phyloP scores from a whole-genome alignment of 441 rosid species.

The Erodium trifolium region DNA sequence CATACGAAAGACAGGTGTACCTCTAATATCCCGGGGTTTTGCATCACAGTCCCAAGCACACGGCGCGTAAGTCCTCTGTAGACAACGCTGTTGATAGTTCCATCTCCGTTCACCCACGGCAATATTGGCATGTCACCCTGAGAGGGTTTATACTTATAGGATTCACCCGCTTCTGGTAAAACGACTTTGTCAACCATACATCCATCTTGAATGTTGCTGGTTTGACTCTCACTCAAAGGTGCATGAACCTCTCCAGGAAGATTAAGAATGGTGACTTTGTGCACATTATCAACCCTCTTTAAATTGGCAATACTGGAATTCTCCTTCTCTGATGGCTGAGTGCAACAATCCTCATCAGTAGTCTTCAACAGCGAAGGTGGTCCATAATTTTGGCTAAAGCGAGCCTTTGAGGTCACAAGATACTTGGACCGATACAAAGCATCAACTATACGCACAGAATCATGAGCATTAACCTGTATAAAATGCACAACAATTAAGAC shows the following conservation, averaged over 20 bases:
- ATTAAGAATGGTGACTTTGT: constrained; percentile 84
- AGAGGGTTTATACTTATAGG: constrained; percentile 21
- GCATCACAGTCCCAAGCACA: constrained; percentile 77
- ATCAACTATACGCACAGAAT: constrained; percentile 62
- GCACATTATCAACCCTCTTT: constrained; percentile 32
- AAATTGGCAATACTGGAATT: not conserved
- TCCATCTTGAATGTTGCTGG: not conserved
- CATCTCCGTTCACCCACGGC: constrained; percentile 95
- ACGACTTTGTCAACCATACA: constrained; percentile 20
- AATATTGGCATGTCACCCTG: constrained; percentile 50
- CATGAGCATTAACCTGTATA: constrained; percentile 57
- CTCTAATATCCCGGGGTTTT: constrained; percentile 84
- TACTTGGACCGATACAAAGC: constrained; percentile 75
- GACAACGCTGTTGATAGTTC: constrained; percentile 53
- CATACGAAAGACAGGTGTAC: constrained; percentile 30
- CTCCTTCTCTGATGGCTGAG: constrained; percentile 25
- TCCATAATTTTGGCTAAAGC: constrained; percentile 29
- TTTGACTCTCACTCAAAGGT: constrained; percentile 26
- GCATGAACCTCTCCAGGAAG: constrained; percentile 51
- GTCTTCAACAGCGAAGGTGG: constrained; percentile 27
- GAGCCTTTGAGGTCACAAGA: constrained; percentile 42
- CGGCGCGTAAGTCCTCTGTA: constrained; percentile 72
- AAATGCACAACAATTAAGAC: constrained; percentile 16
- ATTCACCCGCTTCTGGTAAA: constrained; percentile 26
- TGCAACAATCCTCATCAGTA: constrained; percentile 20